Evolutionary conservation across 768 basidiomycete species (phyloP), one percentile per base, ranked within the genome.

Genomic region (Phlegmacium glaucopus): DNA sequence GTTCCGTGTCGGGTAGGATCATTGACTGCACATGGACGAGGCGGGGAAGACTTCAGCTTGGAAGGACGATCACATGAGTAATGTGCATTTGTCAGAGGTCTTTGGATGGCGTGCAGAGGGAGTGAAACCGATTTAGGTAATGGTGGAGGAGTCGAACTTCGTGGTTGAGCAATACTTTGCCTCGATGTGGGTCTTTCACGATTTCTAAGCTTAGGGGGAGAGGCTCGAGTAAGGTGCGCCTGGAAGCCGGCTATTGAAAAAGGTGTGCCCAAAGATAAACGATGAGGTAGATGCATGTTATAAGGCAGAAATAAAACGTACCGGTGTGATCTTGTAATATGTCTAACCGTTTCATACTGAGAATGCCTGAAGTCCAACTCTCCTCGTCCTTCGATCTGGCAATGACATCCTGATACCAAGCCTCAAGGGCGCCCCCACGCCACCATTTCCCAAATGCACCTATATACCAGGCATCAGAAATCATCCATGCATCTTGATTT

Each of bases 391-490:
- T 85, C 18, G 78, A 73, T 47, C 78, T 71, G 28, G 78, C 69
- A 54, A 85, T 72, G 47, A 80, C 76, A 66, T 86, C 80, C 54
- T 80, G 79, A 69, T 82, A 89, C 83, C 86, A 87, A n/a, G 82
- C 75, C 53, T 90, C 85, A 47, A 91, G 72, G n/a, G 80, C 68
- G 34, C 89, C 90, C 38, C 87, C 90, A 39, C 85, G 73, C 86
- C 89, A 94, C 93, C 93, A 95, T 52, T 78, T 82, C 1, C 93
- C 93, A 66, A 94, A 94, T 9, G 85, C 85, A 26, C 93, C 93
- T 51, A 95, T 74, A 66, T 90, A 95, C 87, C 91, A 92, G 29
- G 86, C 82, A 66, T 94, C 87, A 25, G 82, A 77, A 48, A 84
- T 70, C 54, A 81, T 73, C 53, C 76, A 72, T 47, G 62, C 67